Conservation (phyloP, 345 rosid genomes). For the Acer yangbiense region DNA sequence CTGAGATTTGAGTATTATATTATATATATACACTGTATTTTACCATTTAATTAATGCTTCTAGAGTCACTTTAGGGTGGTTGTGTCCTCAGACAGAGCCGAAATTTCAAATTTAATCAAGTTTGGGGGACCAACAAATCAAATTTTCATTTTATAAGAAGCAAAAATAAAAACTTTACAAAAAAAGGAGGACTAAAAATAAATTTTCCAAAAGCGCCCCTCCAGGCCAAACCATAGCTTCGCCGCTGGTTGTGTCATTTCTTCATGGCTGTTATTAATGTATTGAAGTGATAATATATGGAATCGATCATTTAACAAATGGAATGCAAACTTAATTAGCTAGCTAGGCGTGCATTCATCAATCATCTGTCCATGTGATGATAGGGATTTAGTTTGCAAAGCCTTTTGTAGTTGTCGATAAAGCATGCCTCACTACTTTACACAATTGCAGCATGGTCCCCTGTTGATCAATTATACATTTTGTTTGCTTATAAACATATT, state of each 20-base stretch:
- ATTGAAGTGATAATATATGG: background rate
- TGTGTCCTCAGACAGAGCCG: no score
- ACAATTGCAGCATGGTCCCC: slow-evolving; percentile 39
- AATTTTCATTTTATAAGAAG: no score
- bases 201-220: no score
- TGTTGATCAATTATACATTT: background rate
- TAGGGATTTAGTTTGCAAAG: slow-evolving; percentile 26
- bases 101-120: no score
- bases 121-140: no score
- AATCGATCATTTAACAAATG: no score
- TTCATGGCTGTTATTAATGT: background rate
- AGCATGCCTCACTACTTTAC: slow-evolving; percentile 43
- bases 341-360: slow-evolving; percentile 38
- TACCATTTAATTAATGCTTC: no score
- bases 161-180: no score
- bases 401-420: slow-evolving; percentile 58
- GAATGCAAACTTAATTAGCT: no score
- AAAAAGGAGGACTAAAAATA: no score
- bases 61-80: background rate
- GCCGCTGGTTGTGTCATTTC: background rate
- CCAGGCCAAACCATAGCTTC: no score
- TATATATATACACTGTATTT: no score
- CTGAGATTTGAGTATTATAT: background rate
- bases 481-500: slow-evolving; percentile 7
- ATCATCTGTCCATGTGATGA: slow-evolving; percentile 45